Conservation (phyloP, 2,329 filamentous ascomycete genomes). For the Pseudofabraea citricarpa region DNA sequence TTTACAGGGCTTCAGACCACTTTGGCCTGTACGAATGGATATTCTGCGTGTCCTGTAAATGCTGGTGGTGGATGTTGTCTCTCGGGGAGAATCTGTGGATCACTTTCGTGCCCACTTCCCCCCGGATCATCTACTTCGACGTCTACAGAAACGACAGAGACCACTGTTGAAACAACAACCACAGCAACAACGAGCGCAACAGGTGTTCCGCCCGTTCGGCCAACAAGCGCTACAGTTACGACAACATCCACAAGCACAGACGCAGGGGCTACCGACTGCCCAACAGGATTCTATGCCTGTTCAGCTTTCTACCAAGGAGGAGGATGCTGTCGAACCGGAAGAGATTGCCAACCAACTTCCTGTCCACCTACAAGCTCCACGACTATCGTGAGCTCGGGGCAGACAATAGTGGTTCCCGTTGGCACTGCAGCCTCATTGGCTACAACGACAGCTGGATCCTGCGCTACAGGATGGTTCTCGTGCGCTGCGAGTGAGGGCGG, state of each 20-base stretch:
- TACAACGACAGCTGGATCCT: slow-evolving; percentile 40
- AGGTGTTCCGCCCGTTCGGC: slow-evolving; percentile 42
- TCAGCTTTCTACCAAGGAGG: slow-evolving; percentile 74
- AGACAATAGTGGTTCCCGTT: slow-evolving; percentile 65
- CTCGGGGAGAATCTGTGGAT: slow-evolving; percentile 21
- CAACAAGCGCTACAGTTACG: slow-evolving; percentile 35
- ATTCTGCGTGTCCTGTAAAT: slow-evolving; percentile 19
- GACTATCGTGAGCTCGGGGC: slow-evolving; percentile 62
- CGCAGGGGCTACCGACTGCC: slow-evolving; percentile 50
- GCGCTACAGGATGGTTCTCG: slow-evolving; percentile 74
- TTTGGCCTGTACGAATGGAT: slow-evolving; percentile 13
- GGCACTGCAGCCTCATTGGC: slow-evolving; percentile 35
- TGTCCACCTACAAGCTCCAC: slow-evolving; percentile 62
- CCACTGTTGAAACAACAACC: slow-evolving; percentile 27
- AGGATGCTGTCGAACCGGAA: slow-evolving; percentile 83
- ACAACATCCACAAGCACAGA: slow-evolving; percentile 23
- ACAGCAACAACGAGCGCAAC: slow-evolving; percentile 34
- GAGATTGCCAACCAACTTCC: slow-evolving; percentile 76
- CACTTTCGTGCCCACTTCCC: slow-evolving; percentile 23
- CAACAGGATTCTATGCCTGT: slow-evolving; percentile 89
- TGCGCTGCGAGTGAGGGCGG: slow-evolving; percentile 64
- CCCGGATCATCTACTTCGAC: slow-evolving; percentile 15
- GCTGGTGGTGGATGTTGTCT: slow-evolving; percentile 28
- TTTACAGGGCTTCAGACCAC: slow-evolving; percentile 11
- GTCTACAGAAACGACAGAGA: slow-evolving; percentile 30